Evolutionary conservation across 495 filamentous ascomycete genomes (phyloP), one percentile per base, ranked within the genome.

Genomic region (Neurospora sp.): DNA sequence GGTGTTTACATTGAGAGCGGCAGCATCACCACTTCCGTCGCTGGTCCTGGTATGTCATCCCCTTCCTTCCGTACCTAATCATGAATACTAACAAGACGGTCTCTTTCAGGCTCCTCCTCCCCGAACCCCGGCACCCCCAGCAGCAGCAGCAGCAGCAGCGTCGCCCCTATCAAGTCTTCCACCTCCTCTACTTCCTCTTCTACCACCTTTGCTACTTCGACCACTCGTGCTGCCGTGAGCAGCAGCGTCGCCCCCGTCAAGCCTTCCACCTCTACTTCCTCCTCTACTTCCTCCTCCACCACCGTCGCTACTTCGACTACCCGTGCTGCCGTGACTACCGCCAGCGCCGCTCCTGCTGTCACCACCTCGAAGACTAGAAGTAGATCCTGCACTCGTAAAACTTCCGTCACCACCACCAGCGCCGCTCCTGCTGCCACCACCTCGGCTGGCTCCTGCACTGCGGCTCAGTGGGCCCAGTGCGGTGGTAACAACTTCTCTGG

Each of bases 1-100:
- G 92, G 92, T 35, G 88, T 93, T 11, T 93, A 91, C 74, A 85
- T 93, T 70, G 91, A 94, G 84, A 87, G 82, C 71, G 90, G 87
- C 2, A 77, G 81, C 2, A 78, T 93, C 69, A 93, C 88, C 0
- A 90, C 89, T 7, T 75, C 81, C 5, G 80, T 81, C 4, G 68
- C 76, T 41, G 80, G 78, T 42, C 77, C 80, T 40, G 78, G 80
- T 78, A 65, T 5, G n/a, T n/a, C n/a, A n/a, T n/a, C n/a, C n/a
- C n/a, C n/a, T n/a, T n/a, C n/a, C n/a, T n/a, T n/a, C n/a, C n/a
- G n/a, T n/a, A n/a, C n/a, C n/a, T n/a, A n/a, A n/a, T n/a, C n/a
- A n/a, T n/a, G n/a, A n/a, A n/a, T n/a, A n/a, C n/a, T n/a, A n/a
- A n/a, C n/a, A n/a, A n/a, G n/a, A n/a, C n/a, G n/a, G n/a, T n/a